Evolutionary conservation across 257 asterid species (phyloP).

Genomic region (Solanum rostratum): DNA sequence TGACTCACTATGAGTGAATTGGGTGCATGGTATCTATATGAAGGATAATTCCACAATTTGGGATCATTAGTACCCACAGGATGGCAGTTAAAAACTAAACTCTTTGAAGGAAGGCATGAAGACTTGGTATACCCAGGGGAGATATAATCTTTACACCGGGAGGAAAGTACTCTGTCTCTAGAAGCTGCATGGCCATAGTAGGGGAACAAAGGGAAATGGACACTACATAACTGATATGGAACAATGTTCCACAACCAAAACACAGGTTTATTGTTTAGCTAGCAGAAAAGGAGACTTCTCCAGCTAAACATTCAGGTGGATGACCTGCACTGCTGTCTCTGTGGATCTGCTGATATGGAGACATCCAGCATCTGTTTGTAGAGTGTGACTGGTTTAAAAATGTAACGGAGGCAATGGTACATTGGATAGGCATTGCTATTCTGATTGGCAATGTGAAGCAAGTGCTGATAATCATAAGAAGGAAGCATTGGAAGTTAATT

Average conservation of each 20-base stretch:
- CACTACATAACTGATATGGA: background rate
- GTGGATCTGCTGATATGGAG: background rate
- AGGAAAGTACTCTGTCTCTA: background rate
- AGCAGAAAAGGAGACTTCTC: background rate
- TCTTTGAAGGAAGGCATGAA: too few species aligned
- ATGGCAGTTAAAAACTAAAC: too few species aligned
- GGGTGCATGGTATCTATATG: background rate
- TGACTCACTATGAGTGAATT: background rate
- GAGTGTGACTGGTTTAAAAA: background rate
- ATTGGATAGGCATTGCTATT: background rate
- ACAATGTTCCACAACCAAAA: background rate
- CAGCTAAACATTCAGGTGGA: background rate
- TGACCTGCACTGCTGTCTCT: background rate
- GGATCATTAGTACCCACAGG: background rate
- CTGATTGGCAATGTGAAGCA: background rate
- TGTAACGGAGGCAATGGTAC: background rate
- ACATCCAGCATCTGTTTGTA: background rate
- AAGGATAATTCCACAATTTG: background rate
- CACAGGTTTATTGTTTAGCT: background rate
- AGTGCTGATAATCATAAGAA: background rate
- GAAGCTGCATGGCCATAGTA: background rate
- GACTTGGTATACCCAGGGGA: background rate
- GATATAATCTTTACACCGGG: background rate
- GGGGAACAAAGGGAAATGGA: background rate
- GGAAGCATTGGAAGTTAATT: background rate